Conservation (phyloP, 2,329 filamentous ascomycete species). For the Hymenoscyphus repandus region DNA sequence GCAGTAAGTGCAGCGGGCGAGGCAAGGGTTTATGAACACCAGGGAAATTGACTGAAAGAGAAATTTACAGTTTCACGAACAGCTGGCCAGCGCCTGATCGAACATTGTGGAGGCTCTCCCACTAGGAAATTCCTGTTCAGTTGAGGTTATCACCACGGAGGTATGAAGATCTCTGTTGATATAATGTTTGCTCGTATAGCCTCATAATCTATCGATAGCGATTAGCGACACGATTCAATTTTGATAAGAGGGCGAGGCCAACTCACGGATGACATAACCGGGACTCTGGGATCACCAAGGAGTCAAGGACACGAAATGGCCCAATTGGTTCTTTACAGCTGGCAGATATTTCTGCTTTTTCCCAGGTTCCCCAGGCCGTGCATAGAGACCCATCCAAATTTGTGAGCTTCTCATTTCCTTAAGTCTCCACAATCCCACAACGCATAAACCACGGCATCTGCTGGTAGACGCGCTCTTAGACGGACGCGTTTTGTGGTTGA, state of each 20-base stretch:
- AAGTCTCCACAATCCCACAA: not conserved
- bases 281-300: no score
- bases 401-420: not conserved
- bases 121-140: no score
- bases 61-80: not conserved
- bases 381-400: not conserved
- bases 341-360: constrained; percentile 1
- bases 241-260: not conserved
- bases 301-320: not conserved
- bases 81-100: constrained; percentile 1
- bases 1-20: not conserved
- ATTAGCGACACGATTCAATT: not conserved
- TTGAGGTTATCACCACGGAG: no score
- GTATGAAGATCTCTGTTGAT: no score
- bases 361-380: constrained; percentile 1
- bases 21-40: constrained; percentile 2
- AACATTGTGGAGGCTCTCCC: no score
- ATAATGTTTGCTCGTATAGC: no score
- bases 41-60: constrained; percentile 1
- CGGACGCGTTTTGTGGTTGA: not conserved
- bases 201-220: not conserved
- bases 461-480: constrained; percentile 1
- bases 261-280: not conserved
- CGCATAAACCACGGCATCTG: not conserved
- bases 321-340: not conserved